Percentiles rank a stretch among this genome's conserved stretches.
Evolutionary conservation across 2,329 filamentous ascomycete species (phyloP).

Genomic region (Truncatella angustata): DNA sequence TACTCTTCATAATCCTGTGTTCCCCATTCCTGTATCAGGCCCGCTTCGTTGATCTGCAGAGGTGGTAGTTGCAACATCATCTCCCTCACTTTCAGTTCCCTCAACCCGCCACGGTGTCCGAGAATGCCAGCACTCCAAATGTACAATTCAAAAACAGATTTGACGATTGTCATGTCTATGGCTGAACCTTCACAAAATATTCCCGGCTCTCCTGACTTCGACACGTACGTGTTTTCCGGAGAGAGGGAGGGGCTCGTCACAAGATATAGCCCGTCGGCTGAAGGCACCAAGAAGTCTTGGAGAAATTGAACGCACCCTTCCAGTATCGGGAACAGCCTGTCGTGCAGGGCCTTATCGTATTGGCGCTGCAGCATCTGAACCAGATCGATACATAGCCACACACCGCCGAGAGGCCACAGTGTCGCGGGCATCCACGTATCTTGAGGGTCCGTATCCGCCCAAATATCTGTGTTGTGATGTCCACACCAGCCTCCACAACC

Average conservation of each 20-base stretch:
- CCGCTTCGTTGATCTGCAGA: slow-evolving; percentile 31
- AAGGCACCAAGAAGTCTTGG: slow-evolving; percentile 30
- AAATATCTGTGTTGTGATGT: slow-evolving; percentile 9
- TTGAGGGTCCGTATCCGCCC: slow-evolving; percentile 14
- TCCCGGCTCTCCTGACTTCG: slow-evolving; percentile 33
- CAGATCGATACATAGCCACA: slow-evolving; percentile 15
- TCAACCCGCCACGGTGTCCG: slow-evolving; percentile 25
- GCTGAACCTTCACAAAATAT: slow-evolving; percentile 41
- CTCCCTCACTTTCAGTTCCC: slow-evolving; percentile 23
- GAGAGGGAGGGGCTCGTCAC: slow-evolving; percentile 30
- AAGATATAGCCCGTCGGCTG: slow-evolving; percentile 23
- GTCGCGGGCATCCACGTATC: slow-evolving; percentile 20
- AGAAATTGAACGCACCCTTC: slow-evolving; percentile 28
- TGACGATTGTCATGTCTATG: slow-evolving; percentile 45
- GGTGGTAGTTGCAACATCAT: slow-evolving; percentile 18
- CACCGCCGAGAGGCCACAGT: slow-evolving; percentile 19
- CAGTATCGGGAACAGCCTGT: slow-evolving; percentile 17
- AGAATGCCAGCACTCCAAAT: slow-evolving; percentile 21
- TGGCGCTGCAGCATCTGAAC: slow-evolving; percentile 25
- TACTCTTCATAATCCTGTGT: slow-evolving; percentile 33
- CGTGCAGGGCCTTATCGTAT: slow-evolving; percentile 9
- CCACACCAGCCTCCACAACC: slow-evolving; percentile 6
- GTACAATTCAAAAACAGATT: slow-evolving; percentile 22
- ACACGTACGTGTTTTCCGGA: slow-evolving; percentile 25
- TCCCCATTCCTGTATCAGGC: slow-evolving; percentile 37